Conservation (phyloP, 1,139 yeast species). For the Saccharomyces hybrid region DNA sequence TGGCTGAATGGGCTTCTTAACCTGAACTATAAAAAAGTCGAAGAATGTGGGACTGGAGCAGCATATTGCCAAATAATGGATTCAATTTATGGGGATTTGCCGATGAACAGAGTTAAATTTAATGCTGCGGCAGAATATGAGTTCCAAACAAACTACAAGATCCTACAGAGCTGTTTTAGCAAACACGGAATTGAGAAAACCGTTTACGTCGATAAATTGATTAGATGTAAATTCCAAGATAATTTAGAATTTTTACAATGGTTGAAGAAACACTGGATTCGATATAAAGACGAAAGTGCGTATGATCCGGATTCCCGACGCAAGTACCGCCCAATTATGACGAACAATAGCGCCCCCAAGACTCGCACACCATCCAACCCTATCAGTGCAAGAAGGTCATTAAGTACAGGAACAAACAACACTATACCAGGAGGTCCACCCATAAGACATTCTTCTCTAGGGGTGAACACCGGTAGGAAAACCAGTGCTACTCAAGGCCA, state of each 20-base stretch:
- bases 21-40: constrained; percentile 65
- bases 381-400: constrained; percentile 2
- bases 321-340: constrained; percentile 30
- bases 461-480: constrained; percentile 11
- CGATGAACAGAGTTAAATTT: constrained; percentile 68
- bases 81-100: constrained; percentile 71
- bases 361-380: constrained; percentile 1
- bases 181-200: constrained; percentile 63
- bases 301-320: constrained; percentile 64
- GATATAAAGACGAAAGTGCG: constrained; percentile 55
- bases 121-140: constrained; percentile 69
- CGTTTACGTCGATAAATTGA: constrained; percentile 71
- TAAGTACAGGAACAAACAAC: not conserved
- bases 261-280: constrained; percentile 78
- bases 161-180: constrained; percentile 70
- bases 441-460: not conserved
- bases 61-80: constrained; percentile 90
- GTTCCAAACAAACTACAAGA: constrained; percentile 69
- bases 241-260: constrained; percentile 91
- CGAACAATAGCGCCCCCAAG: constrained; percentile 16
- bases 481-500: constrained; percentile 20
- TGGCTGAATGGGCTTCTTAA: constrained; percentile 76
- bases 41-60: constrained; percentile 93
- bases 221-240: constrained; percentile 87
- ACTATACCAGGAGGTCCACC: not conserved